A percentile compares a stretch with the other conserved stretches of the same genome.
phyloP scores from a whole-genome alignment of 768 basidiomycete genomes.

The Macrolepiota albuminosa region DNA sequence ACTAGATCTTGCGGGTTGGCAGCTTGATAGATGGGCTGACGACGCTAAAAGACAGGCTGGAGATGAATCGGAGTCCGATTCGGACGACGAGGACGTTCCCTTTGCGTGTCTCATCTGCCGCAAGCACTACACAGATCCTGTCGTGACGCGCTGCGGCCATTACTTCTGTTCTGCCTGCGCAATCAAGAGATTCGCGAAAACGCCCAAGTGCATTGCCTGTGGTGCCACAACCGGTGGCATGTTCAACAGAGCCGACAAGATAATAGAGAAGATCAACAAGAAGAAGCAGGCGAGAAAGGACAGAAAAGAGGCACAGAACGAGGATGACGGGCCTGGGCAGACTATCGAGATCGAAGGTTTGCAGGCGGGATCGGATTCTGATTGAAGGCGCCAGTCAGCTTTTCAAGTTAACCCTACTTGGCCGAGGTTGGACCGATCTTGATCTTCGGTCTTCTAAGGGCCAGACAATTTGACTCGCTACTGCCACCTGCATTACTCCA shows the following conservation, averaged over 20 bases:
- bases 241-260: constrained; percentile 93
- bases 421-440: not conserved
- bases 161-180: constrained; percentile 96
- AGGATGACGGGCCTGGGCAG: constrained; percentile 27
- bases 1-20: constrained; percentile 95
- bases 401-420: not conserved
- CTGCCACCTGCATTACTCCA: not conserved
- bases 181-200: constrained; percentile 90
- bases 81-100: constrained; percentile 84
- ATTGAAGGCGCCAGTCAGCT: constrained; percentile 21
- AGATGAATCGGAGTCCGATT: constrained; percentile 62
- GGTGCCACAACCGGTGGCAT: constrained; percentile 91
- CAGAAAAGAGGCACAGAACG: constrained; percentile 41
- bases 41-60: constrained; percentile 60
- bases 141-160: constrained; percentile 95
- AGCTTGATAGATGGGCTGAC: constrained; percentile 90
- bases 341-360: constrained; percentile 62
- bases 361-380: constrained; percentile 23
- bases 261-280: constrained; percentile 83
- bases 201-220: constrained; percentile 94
- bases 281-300: constrained; percentile 56
- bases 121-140: constrained; percentile 89
- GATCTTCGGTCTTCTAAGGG: constrained; percentile 2
- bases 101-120: constrained; percentile 99
- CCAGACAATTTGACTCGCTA: not conserved